phyloP scores from a whole-genome alignment of 495 filamentous ascomycete species.

The Lasiosphaeriaceae sp. region DNA sequence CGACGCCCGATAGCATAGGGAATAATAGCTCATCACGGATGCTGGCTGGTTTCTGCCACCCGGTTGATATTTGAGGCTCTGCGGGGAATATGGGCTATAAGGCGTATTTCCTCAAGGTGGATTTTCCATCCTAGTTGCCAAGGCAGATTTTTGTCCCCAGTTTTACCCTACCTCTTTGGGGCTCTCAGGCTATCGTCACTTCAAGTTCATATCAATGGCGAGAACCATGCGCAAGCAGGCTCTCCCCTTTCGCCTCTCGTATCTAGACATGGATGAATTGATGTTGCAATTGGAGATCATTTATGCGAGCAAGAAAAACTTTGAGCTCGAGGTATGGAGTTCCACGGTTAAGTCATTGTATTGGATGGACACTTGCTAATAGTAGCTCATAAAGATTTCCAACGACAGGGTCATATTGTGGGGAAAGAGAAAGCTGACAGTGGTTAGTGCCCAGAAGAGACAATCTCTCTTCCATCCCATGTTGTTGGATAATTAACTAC shows the following conservation, averaged over 20 bases:
- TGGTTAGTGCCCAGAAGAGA: not conserved
- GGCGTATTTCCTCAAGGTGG: not conserved
- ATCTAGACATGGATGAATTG: not conserved
- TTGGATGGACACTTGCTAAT: not conserved
- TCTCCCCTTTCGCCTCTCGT: not conserved
- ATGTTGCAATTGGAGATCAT: not conserved
- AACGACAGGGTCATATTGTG: conserved; percentile 3
- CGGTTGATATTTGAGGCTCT: not conserved
- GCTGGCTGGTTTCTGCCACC: too few relatives aligned
- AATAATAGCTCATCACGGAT: too few relatives aligned
- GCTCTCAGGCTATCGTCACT: too few relatives aligned
- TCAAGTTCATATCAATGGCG: too few relatives aligned
- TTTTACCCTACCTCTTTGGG: not conserved
- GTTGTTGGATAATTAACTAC: not conserved
- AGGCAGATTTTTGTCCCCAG: not conserved
- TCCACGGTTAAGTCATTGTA: too few relatives aligned
- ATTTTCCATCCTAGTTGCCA: not conserved
- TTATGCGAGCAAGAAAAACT: not conserved
- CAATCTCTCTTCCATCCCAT: not conserved
- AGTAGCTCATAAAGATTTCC: not conserved
- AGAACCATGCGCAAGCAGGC: not conserved
- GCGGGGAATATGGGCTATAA: not conserved
- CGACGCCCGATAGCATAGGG: not conserved
- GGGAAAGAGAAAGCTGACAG: not conserved
- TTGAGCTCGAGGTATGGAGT: not conserved